These are phyloP conservation scores for Ceratobasidium sp. DNA, from an alignment of 1,284 basidiomycete species.

Conservation along the genomic window DNA sequence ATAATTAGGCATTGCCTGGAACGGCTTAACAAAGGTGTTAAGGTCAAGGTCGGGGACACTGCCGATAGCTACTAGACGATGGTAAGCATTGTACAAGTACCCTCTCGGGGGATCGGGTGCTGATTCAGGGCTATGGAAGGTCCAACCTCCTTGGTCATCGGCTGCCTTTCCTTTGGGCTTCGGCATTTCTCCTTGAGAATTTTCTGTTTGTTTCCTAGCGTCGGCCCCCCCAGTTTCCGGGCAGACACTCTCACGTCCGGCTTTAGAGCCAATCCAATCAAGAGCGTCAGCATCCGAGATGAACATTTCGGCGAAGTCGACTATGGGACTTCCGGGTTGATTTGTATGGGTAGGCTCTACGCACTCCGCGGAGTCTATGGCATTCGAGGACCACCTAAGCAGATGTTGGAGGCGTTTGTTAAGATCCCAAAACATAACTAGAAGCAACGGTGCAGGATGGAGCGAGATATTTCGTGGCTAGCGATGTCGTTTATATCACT, in stretches of 20 bases:
- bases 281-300: no score
- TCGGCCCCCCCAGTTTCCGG: neutral
- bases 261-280: neutral
- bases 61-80: neutral
- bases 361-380: no score
- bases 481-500: no score
- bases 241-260: neutral
- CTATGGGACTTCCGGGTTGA: no score
- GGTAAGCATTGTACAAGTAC: conserved; percentile 10
- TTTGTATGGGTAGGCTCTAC: no score
- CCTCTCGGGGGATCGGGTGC: neutral
- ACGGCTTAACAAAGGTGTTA: neutral
- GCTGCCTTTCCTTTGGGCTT: neutral
- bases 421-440: no score
- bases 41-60: neutral
- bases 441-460: no score
- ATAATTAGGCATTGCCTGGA: neutral
- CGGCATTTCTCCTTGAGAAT: neutral
- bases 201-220: neutral
- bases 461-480: no score
- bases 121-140: neutral
- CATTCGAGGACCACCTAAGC: no score
- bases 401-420: no score
- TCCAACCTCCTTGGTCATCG: neutral
- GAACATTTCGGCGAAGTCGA: no score